Percentiles rank a stretch among this genome's conserved stretches.
These are phyloP conservation scores for Artomyces pyxidatus DNA, from an alignment of 768 basidiomycete genomes.

Conservation along the genomic window DNA sequence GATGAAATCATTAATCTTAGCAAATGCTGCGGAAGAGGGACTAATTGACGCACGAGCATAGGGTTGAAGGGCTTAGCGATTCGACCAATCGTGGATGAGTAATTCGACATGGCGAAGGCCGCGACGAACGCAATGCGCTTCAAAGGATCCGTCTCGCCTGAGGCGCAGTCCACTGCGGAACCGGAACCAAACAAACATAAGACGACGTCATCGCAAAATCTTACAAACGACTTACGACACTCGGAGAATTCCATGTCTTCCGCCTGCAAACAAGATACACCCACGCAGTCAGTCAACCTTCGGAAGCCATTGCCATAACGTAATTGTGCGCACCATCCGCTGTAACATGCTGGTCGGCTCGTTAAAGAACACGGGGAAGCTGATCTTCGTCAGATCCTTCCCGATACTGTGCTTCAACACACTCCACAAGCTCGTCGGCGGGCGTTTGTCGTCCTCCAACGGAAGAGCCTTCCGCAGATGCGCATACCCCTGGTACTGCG, in stretches of 20 bases:
- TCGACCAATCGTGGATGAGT: slow-evolving; percentile 90
- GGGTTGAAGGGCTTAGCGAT: slow-evolving; percentile 98
- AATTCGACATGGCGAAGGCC: slow-evolving; percentile 97
- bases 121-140: slow-evolving; percentile 87
- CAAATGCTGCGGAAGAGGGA: background rate
- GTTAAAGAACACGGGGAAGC: slow-evolving; percentile 90
- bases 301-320: background rate
- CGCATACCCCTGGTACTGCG: slow-evolving; percentile 61
- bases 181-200: background rate
- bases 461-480: slow-evolving; percentile 52
- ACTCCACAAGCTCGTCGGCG: slow-evolving; percentile 87
- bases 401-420: slow-evolving; percentile 94
- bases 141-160: slow-evolving; percentile 64
- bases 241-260: slow-evolving; percentile 98
- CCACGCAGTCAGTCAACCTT: slow-evolving; percentile 4
- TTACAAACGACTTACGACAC: slow-evolving; percentile 50
- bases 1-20: too few relatives aligned
- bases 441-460: slow-evolving; percentile 68
- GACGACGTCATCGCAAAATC: background rate
- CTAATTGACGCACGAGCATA: slow-evolving; percentile 57
- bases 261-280: slow-evolving; percentile 37
- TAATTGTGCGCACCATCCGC: slow-evolving; percentile 57
- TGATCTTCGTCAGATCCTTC: slow-evolving; percentile 94
- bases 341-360: slow-evolving; percentile 96
- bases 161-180: slow-evolving; percentile 72